Percentiles rank a stretch among this genome's conserved stretches.
Evolutionary conservation across 106 monocot species (phyloP).

Genomic region (Platanthera guangdongensis): DNA sequence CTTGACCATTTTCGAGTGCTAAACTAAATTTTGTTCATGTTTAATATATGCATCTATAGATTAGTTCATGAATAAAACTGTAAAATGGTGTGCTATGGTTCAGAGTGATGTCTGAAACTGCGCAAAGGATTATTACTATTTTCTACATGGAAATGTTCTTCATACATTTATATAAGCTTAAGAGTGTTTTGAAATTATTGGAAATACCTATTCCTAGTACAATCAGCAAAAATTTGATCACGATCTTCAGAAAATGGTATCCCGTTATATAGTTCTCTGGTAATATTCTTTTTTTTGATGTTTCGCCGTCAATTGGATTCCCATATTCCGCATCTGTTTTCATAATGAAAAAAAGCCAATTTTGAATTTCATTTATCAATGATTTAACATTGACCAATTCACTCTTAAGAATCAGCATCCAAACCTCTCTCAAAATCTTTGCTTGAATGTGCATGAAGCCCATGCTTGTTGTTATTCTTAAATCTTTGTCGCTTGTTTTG

Average conservation of each 20-base stretch:
- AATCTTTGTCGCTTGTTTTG: not conserved
- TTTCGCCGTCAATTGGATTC: not conserved
- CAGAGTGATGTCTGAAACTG: too few species aligned
- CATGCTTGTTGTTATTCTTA: not conserved
- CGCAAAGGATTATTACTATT: too few species aligned
- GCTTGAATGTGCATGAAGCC: not conserved
- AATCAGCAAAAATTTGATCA: constrained; percentile 12
- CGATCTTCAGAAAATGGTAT: constrained; percentile 8
- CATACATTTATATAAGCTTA: too few species aligned
- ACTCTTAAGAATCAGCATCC: not conserved
- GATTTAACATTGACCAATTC: not conserved
- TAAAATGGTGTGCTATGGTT: too few species aligned
- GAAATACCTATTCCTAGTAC: constrained; percentile 12
- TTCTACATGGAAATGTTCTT: too few species aligned
- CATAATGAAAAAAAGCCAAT: not conserved
- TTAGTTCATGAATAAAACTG: too few species aligned
- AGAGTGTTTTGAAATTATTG: not conserved
- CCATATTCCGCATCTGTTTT: not conserved
- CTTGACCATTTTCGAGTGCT: too few species aligned
- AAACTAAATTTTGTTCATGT: too few species aligned
- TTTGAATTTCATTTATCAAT: too few species aligned
- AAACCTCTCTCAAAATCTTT: constrained; percentile 1
- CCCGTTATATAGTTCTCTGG: constrained; percentile 12
- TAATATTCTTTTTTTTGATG: not conserved
- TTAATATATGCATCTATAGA: too few species aligned